Evolutionary conservation across 805 yeast species (phyloP).

Genomic region (Groenewaldozyma salmanticensis): DNA sequence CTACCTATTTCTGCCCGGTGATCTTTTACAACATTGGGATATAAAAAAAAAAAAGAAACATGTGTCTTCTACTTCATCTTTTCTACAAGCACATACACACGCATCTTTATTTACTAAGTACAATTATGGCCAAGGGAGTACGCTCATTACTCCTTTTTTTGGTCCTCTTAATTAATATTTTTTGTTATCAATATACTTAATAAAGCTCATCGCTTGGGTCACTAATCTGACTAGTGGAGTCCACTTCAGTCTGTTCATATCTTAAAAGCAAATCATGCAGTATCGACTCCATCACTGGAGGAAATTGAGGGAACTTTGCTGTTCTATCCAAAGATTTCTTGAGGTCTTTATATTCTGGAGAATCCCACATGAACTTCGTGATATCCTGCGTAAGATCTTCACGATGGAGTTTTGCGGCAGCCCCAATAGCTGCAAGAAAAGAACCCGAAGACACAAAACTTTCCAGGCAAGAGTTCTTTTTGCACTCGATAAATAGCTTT

Average conservation of each 20-base stretch:
- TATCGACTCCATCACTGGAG: not conserved
- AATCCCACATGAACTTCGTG: not conserved
- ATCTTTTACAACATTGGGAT: conserved; percentile 9
- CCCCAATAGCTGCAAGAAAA: not conserved
- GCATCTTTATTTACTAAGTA: too few relatives aligned
- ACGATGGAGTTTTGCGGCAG: not conserved
- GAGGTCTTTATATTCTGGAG: too few relatives aligned
- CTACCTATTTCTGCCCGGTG: conserved; percentile 26
- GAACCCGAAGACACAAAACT: not conserved
- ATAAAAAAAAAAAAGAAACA: not conserved
- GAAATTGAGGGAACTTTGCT: too few relatives aligned
- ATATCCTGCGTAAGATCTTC: not conserved
- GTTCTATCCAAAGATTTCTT: too few relatives aligned
- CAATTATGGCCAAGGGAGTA: too few relatives aligned
- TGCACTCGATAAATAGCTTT: not conserved
- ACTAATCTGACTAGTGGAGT: too few relatives aligned
- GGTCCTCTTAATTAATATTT: too few relatives aligned
- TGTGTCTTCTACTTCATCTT: not conserved
- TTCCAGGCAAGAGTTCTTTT: not conserved
- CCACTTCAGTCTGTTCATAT: too few relatives aligned
- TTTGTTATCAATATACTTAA: too few relatives aligned
- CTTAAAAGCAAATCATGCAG: too few relatives aligned
- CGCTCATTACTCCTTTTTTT: too few relatives aligned
- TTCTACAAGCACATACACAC: too few relatives aligned
- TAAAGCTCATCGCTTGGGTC: not conserved